Conservation (phyloP, 495 filamentous ascomycete genomes). For the Hyaloscypha finlandica region DNA sequence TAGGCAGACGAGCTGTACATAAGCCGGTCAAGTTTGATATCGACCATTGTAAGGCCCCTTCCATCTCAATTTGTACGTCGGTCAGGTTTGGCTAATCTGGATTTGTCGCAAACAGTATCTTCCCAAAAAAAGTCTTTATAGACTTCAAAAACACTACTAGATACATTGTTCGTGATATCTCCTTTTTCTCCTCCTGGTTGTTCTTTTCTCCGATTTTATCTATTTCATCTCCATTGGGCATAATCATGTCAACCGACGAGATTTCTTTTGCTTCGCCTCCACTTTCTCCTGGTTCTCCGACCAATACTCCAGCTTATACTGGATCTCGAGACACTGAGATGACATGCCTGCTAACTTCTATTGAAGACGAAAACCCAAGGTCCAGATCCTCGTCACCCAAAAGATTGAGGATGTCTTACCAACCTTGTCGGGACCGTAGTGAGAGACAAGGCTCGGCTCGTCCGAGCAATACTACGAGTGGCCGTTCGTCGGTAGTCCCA, state of each 20-base stretch:
- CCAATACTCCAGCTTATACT: not conserved
- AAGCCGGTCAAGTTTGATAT: not conserved
- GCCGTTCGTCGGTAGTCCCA: not conserved
- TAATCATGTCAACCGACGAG: slow-evolving; percentile 19
- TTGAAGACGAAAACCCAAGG: not conserved
- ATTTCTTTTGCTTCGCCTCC: not conserved
- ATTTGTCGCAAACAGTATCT: slow-evolving; percentile 14
- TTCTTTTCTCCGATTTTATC: slow-evolving; percentile 9
- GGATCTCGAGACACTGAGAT: slow-evolving; percentile 22
- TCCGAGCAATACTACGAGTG: not conserved
- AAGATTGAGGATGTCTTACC: not conserved
- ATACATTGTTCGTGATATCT: slow-evolving; percentile 21
- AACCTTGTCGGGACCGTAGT: not conserved
- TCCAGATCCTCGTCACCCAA: slow-evolving; percentile 6
- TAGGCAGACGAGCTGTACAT: not conserved
- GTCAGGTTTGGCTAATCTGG: slow-evolving; percentile 15
- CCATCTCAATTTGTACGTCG: not conserved
- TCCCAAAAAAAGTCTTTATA: not conserved
- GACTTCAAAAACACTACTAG: slow-evolving; percentile 12
- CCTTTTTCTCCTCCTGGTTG: not conserved
- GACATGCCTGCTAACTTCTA: slow-evolving; percentile 24
- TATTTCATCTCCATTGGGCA: not conserved
- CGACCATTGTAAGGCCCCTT: not conserved
- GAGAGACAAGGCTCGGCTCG: not conserved
- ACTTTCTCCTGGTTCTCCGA: slow-evolving; percentile 6